Percentiles rank a stretch among this genome's conserved stretches.
These are phyloP conservation scores for Fraxinus baroniana DNA, from an alignment of 305 asterid species.

Conservation along the genomic window DNA sequence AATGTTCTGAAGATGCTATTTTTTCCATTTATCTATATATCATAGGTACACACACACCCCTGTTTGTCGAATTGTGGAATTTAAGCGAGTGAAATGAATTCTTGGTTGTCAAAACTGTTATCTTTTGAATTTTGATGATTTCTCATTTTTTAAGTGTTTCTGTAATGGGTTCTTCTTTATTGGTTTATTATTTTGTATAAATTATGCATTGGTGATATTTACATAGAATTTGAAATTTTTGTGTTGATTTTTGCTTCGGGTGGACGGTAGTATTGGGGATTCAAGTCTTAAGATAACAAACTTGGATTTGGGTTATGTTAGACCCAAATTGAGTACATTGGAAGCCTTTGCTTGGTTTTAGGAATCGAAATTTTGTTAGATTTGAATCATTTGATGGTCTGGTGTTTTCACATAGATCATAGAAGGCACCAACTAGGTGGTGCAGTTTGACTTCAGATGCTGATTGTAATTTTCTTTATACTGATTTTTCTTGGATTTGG, in stretches of 20 bases:
- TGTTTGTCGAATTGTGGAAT: background rate
- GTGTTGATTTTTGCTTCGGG: conserved; percentile 39
- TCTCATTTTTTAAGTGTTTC: conserved; percentile 1
- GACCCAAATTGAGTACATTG: conserved; percentile 44
- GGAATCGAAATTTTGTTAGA: conserved; percentile 26
- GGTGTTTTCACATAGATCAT: conserved; percentile 37
- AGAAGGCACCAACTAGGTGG: conserved; percentile 36
- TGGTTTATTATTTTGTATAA: background rate
- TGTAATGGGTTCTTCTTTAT: conserved; percentile 11
- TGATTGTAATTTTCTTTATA: conserved; percentile 42
- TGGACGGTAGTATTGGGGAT: conserved; percentile 66
- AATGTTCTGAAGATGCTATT: too few relatives aligned
- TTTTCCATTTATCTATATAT: background rate
- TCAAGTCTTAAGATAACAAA: conserved; percentile 51
- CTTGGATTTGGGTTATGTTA: conserved; percentile 41
- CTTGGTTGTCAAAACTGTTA: background rate
- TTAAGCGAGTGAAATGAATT: conserved; percentile 13
- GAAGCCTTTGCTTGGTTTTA: conserved; percentile 37
- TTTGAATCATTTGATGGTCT: conserved; percentile 55
- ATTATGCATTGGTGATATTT: conserved; percentile 14
- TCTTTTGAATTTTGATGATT: background rate
- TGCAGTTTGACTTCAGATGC: conserved; percentile 38
- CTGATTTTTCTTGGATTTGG: background rate
- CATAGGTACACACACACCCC: background rate
- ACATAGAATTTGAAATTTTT: conserved; percentile 7